phyloP scores from a whole-genome alignment of 164 flowering plant species.

The Magnolia changhungtana region DNA sequence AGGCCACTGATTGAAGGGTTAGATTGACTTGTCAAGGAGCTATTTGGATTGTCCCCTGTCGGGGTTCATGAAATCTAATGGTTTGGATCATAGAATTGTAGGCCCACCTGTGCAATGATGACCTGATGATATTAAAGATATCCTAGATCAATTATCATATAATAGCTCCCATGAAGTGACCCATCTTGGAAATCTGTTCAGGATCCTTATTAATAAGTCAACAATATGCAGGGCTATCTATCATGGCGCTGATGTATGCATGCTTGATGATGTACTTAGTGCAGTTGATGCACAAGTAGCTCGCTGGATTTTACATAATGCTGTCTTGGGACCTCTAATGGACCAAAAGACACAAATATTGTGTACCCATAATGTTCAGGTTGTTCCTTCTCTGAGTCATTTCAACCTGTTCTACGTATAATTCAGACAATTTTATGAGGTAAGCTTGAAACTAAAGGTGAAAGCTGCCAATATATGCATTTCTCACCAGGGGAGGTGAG shows the following conservation, averaged over 20 bases:
- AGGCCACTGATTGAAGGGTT: background rate
- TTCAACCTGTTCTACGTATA: background rate
- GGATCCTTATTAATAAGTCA: constrained; percentile 1
- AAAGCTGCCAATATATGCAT: background rate
- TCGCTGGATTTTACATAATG: constrained; percentile 59
- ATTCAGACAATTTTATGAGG: background rate
- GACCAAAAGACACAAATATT: constrained; percentile 58
- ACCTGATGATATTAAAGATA: background rate
- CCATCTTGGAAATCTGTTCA: constrained; percentile 2
- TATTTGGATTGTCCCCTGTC: background rate
- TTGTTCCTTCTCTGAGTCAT: constrained; percentile 17
- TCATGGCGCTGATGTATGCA: constrained; percentile 49
- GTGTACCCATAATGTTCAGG: constrained; percentile 91
- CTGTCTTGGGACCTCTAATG: constrained; percentile 67
- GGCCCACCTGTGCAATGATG: background rate
- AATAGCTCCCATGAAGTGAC: background rate
- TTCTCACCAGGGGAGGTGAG: background rate
- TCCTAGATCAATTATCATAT: background rate
- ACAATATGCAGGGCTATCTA: constrained; percentile 72
- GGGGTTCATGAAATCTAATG: background rate
- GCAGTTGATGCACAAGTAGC: constrained; percentile 98
- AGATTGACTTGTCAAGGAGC: background rate
- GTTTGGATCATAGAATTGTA: background rate
- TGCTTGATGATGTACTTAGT: constrained; percentile 95
- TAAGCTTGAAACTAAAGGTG: background rate